Evolutionary conservation across 371 early-diverging fungal genomes (phyloP), one percentile per base, ranked within the genome.

Genomic region (Lichtheimia ornata): DNA sequence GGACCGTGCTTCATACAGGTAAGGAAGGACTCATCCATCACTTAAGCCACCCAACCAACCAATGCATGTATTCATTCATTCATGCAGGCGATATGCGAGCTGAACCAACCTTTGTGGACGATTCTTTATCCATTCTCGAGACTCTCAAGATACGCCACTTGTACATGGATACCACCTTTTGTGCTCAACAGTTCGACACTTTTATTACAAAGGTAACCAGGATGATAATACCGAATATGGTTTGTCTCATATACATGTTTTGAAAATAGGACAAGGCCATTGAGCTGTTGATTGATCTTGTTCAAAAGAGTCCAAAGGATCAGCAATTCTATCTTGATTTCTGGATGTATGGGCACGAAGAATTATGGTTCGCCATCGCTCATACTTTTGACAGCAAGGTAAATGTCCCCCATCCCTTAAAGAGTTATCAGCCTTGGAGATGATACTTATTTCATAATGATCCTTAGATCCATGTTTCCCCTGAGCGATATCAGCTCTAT

Each of bases 281-380:
- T 2, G 51, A 65, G 5, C 55, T 74, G 15, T 56, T 79, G 24
- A 24, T 66, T n/a, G 63, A 60, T 3, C 59, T 72, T 20, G 66
- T 77, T 20, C 59, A 65, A n/a, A 55, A 47, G 2, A 51, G 67
- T 11, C 72, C 70, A 4, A 35, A 59, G 1, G 27, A 69, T 7
- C 61, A 71, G 3, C 75, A 77, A 14, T 63, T 77, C 4, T 80
- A 77, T 50, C 63, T 80, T 40, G 77, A 80, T 24, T 67, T 68
- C 14, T 80, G 77, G 77, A 72, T 71, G 42, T 73, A 71, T 66
- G 81, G 81, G 2, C 77, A 73, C 27, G 81, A 80, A 51, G 76
- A 80, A 17, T 61, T 74, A 13, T 80, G 81, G 77, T 59, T 67
- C 5, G 67, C 60, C 2, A 64, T 80, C 28, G 50, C 65, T 0